Percentiles rank a stretch among this genome's conserved stretches.
phyloP scores from a whole-genome alignment of 2,329 filamentous ascomycete genomes.

The Talaromyces atroroseus region DNA sequence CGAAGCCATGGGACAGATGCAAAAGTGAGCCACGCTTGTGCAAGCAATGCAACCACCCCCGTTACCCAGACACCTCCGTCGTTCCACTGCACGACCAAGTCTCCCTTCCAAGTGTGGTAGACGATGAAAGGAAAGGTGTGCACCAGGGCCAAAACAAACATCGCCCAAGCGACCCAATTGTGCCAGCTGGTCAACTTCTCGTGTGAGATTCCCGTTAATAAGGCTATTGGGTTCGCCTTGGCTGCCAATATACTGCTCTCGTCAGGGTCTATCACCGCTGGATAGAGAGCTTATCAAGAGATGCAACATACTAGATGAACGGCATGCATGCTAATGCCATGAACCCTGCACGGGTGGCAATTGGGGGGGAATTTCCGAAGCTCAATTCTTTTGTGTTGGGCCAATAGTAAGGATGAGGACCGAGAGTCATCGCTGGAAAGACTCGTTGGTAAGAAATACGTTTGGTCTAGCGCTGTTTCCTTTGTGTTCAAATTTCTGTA shows the following conservation, averaged over 20 bases:
- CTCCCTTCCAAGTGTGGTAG: constrained; percentile 42
- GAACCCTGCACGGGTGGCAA: constrained; percentile 48
- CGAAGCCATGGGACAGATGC: constrained; percentile 24
- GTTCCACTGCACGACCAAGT: constrained; percentile 43
- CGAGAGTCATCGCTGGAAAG: constrained; percentile 38
- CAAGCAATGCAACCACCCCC: constrained; percentile 49
- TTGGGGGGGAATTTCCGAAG: constrained; percentile 47
- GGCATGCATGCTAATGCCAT: constrained; percentile 48
- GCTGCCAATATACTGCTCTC: constrained; percentile 37
- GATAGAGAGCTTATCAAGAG: neutral
- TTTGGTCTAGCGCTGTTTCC: constrained; percentile 9
- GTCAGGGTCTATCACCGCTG: neutral
- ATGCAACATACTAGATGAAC: constrained; percentile 37
- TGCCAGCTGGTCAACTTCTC: constrained; percentile 45
- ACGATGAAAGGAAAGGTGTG: constrained; percentile 57
- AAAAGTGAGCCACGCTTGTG: constrained; percentile 52
- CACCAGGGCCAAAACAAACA: constrained; percentile 50
- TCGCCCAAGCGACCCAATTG: constrained; percentile 48
- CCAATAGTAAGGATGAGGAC: constrained; percentile 51
- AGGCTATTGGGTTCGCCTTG: constrained; percentile 52
- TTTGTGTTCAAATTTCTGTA: neutral
- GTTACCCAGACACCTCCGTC: constrained; percentile 48
- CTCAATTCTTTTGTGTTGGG: constrained; percentile 28
- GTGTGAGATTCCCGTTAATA: constrained; percentile 50
- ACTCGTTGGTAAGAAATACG: constrained; percentile 35